phyloP scores from a whole-genome alignment of 345 rosid genomes.

The Eucalyptus sideroxylon region DNA sequence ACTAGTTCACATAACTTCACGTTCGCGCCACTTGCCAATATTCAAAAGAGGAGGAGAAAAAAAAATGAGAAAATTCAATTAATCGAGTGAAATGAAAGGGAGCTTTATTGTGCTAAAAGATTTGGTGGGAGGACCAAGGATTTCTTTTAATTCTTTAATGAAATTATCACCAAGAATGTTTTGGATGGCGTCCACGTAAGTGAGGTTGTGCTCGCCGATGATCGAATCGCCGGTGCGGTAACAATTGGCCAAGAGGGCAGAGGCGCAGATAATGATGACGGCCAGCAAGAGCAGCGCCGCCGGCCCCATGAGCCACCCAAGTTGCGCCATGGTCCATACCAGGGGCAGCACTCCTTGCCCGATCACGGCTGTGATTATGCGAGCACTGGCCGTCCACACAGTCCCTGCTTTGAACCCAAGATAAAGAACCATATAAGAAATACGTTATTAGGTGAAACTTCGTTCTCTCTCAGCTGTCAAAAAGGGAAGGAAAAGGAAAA shows the following conservation, averaged over 20 bases:
- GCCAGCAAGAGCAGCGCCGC: constrained; percentile 44
- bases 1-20: constrained; percentile 29
- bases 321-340: constrained; percentile 71
- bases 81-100: no score
- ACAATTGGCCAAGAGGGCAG: constrained; percentile 41
- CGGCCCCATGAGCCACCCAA: constrained; percentile 78
- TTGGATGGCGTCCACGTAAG: constrained; percentile 58
- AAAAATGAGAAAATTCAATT: neutral
- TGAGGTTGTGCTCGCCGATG: constrained; percentile 50
- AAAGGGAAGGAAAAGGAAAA: no score
- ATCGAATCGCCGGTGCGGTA: constrained; percentile 60
- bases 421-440: neutral
- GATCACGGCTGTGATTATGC: constrained; percentile 56
- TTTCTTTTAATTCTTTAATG: neutral
- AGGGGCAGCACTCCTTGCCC: constrained; percentile 68
- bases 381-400: constrained; percentile 64
- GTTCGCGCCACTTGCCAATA: constrained; percentile 15
- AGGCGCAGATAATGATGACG: constrained; percentile 49
- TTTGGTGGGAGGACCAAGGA: no score
- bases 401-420: constrained; percentile 26
- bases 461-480: no score
- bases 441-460: no score
- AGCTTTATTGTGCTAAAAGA: no score
- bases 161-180: constrained; percentile 37
- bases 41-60: neutral